Base-by-base conservation (phyloP, 1,139 yeast genomes). In the Pichia sp. region DNA sequence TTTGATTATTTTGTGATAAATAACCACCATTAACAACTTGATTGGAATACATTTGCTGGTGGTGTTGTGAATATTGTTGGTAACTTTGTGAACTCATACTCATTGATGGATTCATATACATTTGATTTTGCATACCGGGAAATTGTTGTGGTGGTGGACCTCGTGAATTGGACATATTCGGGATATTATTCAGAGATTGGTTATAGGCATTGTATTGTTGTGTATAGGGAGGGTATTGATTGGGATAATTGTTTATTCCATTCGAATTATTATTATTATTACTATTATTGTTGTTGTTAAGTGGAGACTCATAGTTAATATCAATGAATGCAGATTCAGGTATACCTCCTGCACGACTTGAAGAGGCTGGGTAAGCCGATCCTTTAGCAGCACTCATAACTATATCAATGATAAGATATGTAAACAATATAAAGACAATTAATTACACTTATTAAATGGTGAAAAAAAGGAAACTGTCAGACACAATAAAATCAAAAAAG, bases 261-360 rank as follows among this genome's bases (percentile, higher is more conserved):
- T 16, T 16, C 16, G 16, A 31, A 10, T 9, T 31, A 20, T 23
- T 32, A 25, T 35, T 46, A 51, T 38, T 47, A 51, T 28, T 55
- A 56, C 37, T 48, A 52, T 39, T 35, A 6, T 40, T 34, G 9
- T 41, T 35, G 30, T 52, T 55, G 7, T 60, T 53, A 7, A 67
- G 24, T 2, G 61, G 70, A 1, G 58, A 56, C 48, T 71, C 75
- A 26, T 68, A 54, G 9, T 65, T 50, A 11, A 72, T 60, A 45
- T 70, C 74, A 27, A 72, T 71, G 49, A 56, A 60, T 1, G 74
- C 76, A 6, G 67, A 54, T 28, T 67, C 67, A 40, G 60, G 62
- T 33, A 71, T 50, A 26, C 68, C 58, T 46, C 65, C 49, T 33
- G 46, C 43, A 25, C 39, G 46, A 16, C 16, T 16, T 16, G 16